These are phyloP conservation scores for Trebouxia sp. DNA, from an alignment of 139 green algal genomes.

Conservation along the genomic window DNA sequence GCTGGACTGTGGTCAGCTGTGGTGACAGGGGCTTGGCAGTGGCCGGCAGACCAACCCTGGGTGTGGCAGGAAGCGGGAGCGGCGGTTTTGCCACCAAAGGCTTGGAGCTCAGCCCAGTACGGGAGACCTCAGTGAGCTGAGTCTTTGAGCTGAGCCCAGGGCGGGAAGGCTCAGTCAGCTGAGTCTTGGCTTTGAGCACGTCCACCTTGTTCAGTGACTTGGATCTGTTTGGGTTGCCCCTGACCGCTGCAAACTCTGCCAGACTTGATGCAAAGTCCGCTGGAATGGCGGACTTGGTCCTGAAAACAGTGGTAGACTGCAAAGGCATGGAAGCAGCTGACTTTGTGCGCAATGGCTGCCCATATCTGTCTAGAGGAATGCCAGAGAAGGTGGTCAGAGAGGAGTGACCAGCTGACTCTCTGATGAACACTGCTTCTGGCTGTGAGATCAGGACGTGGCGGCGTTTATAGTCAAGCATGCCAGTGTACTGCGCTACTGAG, in stretches of 20 bases:
- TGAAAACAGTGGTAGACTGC: no score
- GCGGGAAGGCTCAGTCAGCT: neutral
- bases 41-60: no score
- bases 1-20: no score
- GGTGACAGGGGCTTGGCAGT: no score
- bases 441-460: neutral
- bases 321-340: no score
- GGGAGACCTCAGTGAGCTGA: neutral
- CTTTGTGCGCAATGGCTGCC: neutral
- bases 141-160: neutral
- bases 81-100: constrained; percentile 8
- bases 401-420: neutral
- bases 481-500: neutral
- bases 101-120: neutral
- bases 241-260: neutral
- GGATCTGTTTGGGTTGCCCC: neutral
- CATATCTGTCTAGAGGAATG: neutral
- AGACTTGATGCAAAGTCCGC: neutral
- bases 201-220: neutral
- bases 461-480: neutral
- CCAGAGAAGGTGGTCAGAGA: neutral
- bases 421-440: neutral
- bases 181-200: neutral
- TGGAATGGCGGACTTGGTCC: neutral
- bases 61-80: no score